Evolutionary conservation across 2,329 filamentous ascomycete species (phyloP).

Genomic region (Cordyceps cateniannulata): DNA sequence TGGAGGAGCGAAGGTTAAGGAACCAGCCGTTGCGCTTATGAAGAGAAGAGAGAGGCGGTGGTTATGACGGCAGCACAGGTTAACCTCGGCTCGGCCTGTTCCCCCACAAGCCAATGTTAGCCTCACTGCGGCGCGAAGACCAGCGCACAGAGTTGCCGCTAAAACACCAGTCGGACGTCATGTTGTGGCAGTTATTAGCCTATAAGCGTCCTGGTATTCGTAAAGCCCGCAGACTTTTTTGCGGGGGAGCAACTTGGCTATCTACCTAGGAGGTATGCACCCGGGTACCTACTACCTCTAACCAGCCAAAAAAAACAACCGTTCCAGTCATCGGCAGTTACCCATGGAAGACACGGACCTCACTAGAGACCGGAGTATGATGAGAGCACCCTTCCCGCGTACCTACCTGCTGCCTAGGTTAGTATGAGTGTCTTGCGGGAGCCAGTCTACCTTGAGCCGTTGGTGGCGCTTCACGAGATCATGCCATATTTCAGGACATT

Average conservation of each 20-base stretch:
- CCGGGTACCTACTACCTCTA: no score
- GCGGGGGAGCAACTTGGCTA: background rate
- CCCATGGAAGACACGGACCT: no score
- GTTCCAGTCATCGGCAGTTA: no score
- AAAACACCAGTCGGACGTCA: conserved; percentile 1
- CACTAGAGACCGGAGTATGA: no score
- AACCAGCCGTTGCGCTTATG: background rate
- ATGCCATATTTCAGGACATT: no score
- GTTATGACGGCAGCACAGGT: conserved; percentile 2
- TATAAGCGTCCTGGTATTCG: conserved; percentile 6
- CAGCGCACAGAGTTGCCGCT: background rate
- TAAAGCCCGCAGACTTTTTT: background rate
- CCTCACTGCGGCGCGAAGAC: background rate
- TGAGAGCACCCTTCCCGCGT: no score
- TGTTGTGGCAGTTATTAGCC: background rate
- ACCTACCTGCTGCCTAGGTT: no score
- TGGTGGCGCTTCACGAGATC: no score
- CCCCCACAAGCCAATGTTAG: background rate
- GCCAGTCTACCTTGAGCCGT: no score
- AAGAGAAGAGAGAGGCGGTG: background rate
- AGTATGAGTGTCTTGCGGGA: no score
- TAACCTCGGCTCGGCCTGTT: conserved; percentile 11
- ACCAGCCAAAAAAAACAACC: no score
- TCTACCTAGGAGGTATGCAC: no score
- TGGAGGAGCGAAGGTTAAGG: background rate